A percentile compares a stretch with the other conserved stretches of the same genome.
Conservation (phyloP, 2,329 filamentous ascomycete species). For the Pseudomassariella vexata region DNA sequence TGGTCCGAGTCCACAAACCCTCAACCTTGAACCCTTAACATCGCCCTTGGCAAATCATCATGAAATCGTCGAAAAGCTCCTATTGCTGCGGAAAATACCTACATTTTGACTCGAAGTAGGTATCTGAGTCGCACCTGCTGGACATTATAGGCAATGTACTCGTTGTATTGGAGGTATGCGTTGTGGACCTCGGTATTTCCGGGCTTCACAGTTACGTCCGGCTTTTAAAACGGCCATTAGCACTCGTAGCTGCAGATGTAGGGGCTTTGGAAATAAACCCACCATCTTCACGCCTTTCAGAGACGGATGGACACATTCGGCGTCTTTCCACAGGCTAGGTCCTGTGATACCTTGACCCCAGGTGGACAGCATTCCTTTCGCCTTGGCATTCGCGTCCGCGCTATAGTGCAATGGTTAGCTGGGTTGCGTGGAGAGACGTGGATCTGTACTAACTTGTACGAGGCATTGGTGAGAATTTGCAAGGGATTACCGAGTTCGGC, state of each 20-base stretch:
- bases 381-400: constrained; percentile 59
- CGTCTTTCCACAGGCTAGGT: constrained; percentile 72
- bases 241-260: no score
- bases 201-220: constrained; percentile 40
- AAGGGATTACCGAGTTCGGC: constrained; percentile 75
- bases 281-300: constrained; percentile 68
- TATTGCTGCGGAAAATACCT: constrained; percentile 12
- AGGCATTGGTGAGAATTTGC: constrained; percentile 51
- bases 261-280: no score
- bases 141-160: constrained; percentile 68
- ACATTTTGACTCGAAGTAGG: constrained; percentile 57
- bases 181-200: constrained; percentile 38
- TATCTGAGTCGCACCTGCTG: constrained; percentile 66
- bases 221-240: no score
- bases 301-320: constrained; percentile 54
- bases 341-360: constrained; percentile 62
- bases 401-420: no score
- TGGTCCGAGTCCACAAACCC: no score
- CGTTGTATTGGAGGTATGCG: constrained; percentile 59
- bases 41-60: no score
- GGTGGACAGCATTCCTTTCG: constrained; percentile 58
- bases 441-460: no score
- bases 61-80: no score
- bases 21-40: no score
- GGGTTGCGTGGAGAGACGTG: no score